Conservation (phyloP, 1,139 yeast genomes). For the Pneumocystis carinii region DNA sequence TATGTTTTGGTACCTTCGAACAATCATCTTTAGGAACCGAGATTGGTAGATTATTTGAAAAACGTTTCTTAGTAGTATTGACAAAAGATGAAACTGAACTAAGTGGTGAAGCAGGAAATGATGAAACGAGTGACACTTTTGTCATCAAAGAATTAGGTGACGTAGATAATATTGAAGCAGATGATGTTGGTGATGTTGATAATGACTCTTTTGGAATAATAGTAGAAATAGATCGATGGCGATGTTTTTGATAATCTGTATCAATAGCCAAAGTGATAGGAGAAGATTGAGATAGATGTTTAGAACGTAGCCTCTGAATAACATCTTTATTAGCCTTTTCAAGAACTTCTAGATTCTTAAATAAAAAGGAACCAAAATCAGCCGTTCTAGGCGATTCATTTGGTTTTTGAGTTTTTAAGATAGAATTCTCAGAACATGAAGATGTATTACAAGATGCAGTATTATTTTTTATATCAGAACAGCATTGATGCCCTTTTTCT, state of each 20-base stretch:
- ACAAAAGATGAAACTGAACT: conserved; percentile 3
- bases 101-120: conserved; percentile 14
- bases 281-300: conserved; percentile 31
- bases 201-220: conserved; percentile 9
- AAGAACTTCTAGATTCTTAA: conserved; percentile 72
- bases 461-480: not conserved
- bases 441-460: conserved; percentile 36
- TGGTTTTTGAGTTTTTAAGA: conserved; percentile 43
- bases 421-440: conserved; percentile 42
- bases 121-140: conserved; percentile 6
- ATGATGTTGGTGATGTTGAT: conserved; percentile 9
- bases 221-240: conserved; percentile 14
- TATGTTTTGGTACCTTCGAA: not conserved
- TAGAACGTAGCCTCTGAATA: conserved; percentile 68
- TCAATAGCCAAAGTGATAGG: conserved; percentile 5
- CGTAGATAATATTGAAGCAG: conserved; percentile 11
- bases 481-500: not conserved
- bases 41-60: not conserved
- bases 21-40: not conserved
- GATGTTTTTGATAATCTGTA: conserved; percentile 2
- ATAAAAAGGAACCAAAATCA: conserved; percentile 89
- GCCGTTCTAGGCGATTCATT: conserved; percentile 43
- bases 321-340: conserved; percentile 92
- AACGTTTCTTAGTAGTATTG: not conserved
- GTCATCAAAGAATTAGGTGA: conserved; percentile 14